Base-by-base conservation (phyloP, 1,284 basidiomycete genomes). In the Sanghuangporus weigelae region DNA sequence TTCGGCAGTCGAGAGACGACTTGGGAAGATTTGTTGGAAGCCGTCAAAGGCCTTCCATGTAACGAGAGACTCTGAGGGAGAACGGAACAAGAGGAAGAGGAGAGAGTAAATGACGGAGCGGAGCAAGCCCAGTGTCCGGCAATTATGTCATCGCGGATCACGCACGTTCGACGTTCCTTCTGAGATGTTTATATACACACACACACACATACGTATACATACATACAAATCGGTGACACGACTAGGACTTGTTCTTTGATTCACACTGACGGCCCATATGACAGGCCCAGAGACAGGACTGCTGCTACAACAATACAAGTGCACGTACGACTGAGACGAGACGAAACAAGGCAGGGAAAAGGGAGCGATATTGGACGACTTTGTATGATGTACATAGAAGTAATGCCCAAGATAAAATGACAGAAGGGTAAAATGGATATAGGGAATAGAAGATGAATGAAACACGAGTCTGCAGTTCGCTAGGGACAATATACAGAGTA, bases 221-320 rank as follows among this genome's bases (percentile, higher is more conserved):
- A 26, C 26, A 26, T 26, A 26, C 26, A 26, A 26, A 26, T 26
- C 26, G 26, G 26, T 26, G n/a, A 26, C 26, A 26, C 21, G 16
- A 14, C 21, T 46, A 46, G 44, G 16, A 46, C 44, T 14, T 14
- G 21, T 46, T 46, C 21, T 42, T 42, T 42, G 40, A 46, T 46
- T 46, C 44, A 16, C 44, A 46, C 16, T 16, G 44, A 14, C 14
- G 8, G 44, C 14, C 14, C 26, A 26, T 26, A 26, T 26, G 26
- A 26, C 26, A 11, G 14, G 44, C 11, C 14, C 14, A 64, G 31
- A 46, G 66, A 66, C 59, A 60, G 48, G 38, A 57, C 57, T 62
- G 49, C 49, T 57, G 73, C 72, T 74, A 75, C 74, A 76, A 72
- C 72, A 76, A 72, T 74, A 74, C 74, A 74, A 31, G 50, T 63